phyloP scores from a whole-genome alignment of 2,329 filamentous ascomycete genomes.

The Emergomyces pasteurianus region DNA sequence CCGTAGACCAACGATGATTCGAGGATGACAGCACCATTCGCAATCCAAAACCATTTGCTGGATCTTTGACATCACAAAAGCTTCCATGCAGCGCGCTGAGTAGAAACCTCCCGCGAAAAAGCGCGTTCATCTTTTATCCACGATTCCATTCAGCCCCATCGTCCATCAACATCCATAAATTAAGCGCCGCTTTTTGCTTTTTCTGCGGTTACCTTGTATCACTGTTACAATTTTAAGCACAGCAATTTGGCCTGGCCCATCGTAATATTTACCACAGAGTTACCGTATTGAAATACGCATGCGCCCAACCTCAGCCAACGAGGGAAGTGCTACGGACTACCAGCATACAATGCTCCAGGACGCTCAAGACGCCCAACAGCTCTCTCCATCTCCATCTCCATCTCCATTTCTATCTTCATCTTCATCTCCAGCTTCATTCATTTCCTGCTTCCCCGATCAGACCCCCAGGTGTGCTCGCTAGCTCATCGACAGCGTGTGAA shows the following conservation, averaged over 20 bases:
- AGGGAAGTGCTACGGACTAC: background rate
- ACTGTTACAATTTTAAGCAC: background rate
- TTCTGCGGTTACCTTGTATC: slow-evolving; percentile 2
- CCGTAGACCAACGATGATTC: background rate
- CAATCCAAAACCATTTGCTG: background rate
- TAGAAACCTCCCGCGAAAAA: background rate
- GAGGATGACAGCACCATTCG: background rate
- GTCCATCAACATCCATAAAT: background rate
- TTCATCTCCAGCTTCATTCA: background rate
- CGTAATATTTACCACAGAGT: background rate
- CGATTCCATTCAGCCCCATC: background rate
- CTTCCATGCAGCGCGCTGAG: background rate
- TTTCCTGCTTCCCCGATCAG: background rate
- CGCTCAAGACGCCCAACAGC: background rate
- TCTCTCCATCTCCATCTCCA: background rate
- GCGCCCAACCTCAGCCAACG: background rate
- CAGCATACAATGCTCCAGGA: background rate
- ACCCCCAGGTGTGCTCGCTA: background rate
- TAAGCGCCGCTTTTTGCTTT: slow-evolving; percentile 3
- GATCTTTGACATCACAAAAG: background rate
- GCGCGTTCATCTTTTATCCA: background rate
- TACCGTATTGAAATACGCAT: background rate
- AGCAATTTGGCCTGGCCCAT: background rate
- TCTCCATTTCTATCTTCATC: background rate
- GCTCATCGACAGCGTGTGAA: background rate